phyloP scores from a whole-genome alignment of 176 grass and related monocot genomes.

The Bolboschoenus planiculmis region DNA sequence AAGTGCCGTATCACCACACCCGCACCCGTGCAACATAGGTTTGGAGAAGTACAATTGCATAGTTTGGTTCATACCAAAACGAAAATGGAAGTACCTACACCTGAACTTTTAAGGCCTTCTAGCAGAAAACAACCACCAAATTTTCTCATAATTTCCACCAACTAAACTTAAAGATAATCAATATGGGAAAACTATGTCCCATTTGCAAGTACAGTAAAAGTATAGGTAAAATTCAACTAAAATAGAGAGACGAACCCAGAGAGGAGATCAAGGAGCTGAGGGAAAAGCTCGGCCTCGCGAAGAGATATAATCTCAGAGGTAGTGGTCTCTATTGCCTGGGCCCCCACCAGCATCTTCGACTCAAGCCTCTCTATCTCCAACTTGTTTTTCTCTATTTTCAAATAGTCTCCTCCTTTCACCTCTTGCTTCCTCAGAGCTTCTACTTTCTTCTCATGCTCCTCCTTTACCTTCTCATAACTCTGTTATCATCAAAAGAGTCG shows the following conservation, averaged over 20 bases:
- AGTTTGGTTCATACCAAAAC: background rate
- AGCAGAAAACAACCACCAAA: background rate
- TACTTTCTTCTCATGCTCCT: conserved; percentile 85
- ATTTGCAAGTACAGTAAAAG: background rate
- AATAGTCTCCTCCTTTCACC: conserved; percentile 68
- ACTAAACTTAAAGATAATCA: background rate
- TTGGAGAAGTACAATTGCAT: background rate
- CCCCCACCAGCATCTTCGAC: conserved; percentile 88
- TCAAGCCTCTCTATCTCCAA: conserved; percentile 95
- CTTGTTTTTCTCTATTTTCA: conserved; percentile 97
- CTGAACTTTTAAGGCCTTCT: background rate
- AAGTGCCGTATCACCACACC: too few relatives aligned
- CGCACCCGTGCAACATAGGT: too few relatives aligned
- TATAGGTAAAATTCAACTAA: background rate
- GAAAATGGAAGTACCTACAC: background rate
- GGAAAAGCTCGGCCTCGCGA: conserved; percentile 85
- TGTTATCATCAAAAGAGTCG: conserved; percentile 14
- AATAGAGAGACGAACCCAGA: conserved; percentile 44
- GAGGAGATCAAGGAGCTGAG: conserved; percentile 88
- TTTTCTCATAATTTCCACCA: background rate
- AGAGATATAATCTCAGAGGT: conserved; percentile 88
- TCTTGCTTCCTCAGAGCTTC: conserved; percentile 77
- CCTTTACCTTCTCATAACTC: conserved; percentile 72
- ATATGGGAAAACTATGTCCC: background rate
- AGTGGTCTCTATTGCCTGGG: conserved; percentile 92